Evolutionary conservation across 2,329 filamentous ascomycete species (phyloP), one percentile per base, ranked within the genome.

Genomic region (Davidsoniella eucalypti): DNA sequence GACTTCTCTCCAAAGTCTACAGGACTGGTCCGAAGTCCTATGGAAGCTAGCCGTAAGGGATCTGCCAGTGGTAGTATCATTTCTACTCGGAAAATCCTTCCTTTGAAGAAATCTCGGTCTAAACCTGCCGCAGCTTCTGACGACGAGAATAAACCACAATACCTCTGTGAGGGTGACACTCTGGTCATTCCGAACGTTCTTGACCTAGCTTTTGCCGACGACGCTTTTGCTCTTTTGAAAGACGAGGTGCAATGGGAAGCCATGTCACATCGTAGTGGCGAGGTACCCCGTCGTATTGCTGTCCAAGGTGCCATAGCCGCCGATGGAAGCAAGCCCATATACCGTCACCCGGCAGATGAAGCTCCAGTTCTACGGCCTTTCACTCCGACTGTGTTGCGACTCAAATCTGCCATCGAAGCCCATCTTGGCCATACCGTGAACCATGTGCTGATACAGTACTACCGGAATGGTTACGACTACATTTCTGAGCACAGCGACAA

Each of bases 401-500:
- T 96, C 52, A 80, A 81, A 53, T 62, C 66, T 12, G 72, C 74
- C 50, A 81, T 87, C 0, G 86, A 94, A 62, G 70, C 73, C 51
- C 68, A 76, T 14, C 71, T 94, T 1, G 82, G 84, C 0, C 92
- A 96, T 59, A 68, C 76, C 1, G 66, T 98, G 40, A 98, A 98
- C 59, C 92, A 98, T 61, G 88, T 81, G 1, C 68, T 98, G 44
- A 93, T 98, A 43, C 92, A 98, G 60, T 76, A 87, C 52, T 98
- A 98, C 60, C 84, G 92, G n/a, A 74, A 75, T 57, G 86, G 90
- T 2, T 78, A 77, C 44, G 92, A 98, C 64, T 87, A 87, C 61
- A 98, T 98, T 55, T 92, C 86, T 0, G 92, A 98, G 61, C 92
- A 98, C 61, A 93, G 87, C 38, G 92, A 98, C 63, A 98, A 98